Evolutionary conservation across 371 early-diverging fungal genomes (phyloP), one percentile per base, ranked within the genome.

Genomic region (Rhizomucor pusillus): DNA sequence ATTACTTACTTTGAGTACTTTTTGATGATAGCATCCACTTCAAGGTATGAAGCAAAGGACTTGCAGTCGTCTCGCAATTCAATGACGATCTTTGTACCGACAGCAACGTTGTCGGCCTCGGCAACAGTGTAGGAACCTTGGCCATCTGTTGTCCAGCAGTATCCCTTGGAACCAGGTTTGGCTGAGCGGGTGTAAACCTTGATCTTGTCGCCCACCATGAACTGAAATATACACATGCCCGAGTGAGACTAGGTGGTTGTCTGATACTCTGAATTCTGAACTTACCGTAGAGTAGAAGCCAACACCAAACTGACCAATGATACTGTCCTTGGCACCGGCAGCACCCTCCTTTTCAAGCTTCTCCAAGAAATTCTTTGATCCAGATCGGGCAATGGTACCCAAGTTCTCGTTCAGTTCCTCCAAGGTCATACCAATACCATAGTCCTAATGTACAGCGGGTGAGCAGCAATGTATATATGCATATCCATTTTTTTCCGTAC

Each of bases 291-390:
- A 91, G 61, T 92, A 90, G 65, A 92, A 90, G 44, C 90, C 90
- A 50, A 91, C 90, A 82, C 99, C 99, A 76, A 99, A 99, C 78
- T 99, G 99, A 47, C 99, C 99, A 74, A 99, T 98, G 63, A 98
- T 87, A 52, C 81, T 81, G 52, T 82, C 83, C 49, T 75, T 86
- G 43, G 85, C 82, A 35, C 77, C 69, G 33, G 75, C 73, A 47
- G 73, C 62, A 11, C 78, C 78, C 35, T 86, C 78, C 20, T 81
- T 78, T 45, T 90, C 86, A 63, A 95, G 59, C 59, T 85, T 82
- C 61, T 93, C 88, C 60, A 95, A 70, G 66, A 97, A 95, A 37
- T 89, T 90, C 66, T 92, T 89, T 18, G 96, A 90, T 22, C 93
- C 93, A 13, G 91, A 91, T 52, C 92, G 88, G 46, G 99, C 99